Evolutionary conservation across 305 asterid genomes (phyloP), one percentile per base, ranked within the genome.

Genomic region (Galium porrigens): DNA sequence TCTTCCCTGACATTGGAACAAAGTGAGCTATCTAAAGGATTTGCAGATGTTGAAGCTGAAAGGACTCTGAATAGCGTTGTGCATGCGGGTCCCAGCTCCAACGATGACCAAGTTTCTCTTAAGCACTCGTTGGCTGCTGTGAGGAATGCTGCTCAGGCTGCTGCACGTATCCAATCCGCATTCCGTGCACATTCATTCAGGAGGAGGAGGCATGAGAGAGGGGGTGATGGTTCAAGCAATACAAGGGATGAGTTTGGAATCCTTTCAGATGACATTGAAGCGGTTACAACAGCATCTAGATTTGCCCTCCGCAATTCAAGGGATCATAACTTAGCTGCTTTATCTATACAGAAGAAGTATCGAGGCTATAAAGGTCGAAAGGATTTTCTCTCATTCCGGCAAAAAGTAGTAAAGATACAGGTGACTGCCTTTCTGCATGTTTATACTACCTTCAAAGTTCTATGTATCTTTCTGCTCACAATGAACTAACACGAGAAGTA

Each of bases 131-230:
- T 94, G 74, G 87, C 86, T 72, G 99, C 97, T 9, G 95, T 83
- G 29, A 83, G 96, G 18, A 89, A 81, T 76, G 94, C 96, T 49
- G 72, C 96, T 65, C 86, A 82, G 78, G 97, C 99, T 68, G 99
- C 99, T 65, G 96, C 97, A 46, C 95, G 94, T 15, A 94, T 94
- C 72, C 99, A 94, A 74, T 83, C 92, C 44, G 99, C 97, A n/a
- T 90, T 94, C 56, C 97, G 97, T 42, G 90, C 92, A 44, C 96
- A 90, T 84, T 94, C 99, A n/a, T 89, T 94, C 82, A 76, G 80
- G 74, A 89, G 54, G 74, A 89, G 54, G 80, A 80, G 99, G 76
- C 91, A 76, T 77, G 82, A 80, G 60, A 81, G 64, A 68, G 86
- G 18, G 14, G 68, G 34, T 7, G 67, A 76, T 61, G 30, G 69